Conservation (phyloP, 331 rosid species). For the Stylosanthes scabra region DNA sequence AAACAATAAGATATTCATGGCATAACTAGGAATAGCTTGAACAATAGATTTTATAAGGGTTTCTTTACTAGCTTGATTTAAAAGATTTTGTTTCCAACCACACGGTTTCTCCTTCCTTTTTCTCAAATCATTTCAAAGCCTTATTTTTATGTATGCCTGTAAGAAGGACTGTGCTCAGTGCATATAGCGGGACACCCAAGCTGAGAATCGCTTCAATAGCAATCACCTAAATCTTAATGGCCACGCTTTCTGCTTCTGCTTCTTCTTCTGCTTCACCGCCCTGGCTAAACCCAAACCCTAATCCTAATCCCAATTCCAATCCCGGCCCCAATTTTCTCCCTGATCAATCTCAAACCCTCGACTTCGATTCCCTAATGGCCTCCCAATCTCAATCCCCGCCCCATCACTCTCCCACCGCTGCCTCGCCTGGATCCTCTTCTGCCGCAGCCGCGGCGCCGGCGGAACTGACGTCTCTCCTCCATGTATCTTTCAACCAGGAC, state of each 20-base stretch:
- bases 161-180: not conserved
- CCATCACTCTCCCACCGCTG: not conserved
- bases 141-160: no score
- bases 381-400: slow-evolving; percentile 32
- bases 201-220: slow-evolving; percentile 13
- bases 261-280: slow-evolving; percentile 58
- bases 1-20: no score
- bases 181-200: slow-evolving; percentile 27
- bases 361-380: slow-evolving; percentile 53
- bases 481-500: slow-evolving; percentile 77
- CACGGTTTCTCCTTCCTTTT: no score
- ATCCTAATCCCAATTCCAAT: slow-evolving; percentile 51
- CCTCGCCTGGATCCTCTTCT: slow-evolving; percentile 35
- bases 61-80: no score
- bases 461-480: slow-evolving; percentile 52
- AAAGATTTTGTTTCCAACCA: no score
- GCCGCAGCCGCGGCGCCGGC: not conserved
- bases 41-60: no score
- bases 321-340: slow-evolving; percentile 39
- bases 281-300: slow-evolving; percentile 49
- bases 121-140: no score
- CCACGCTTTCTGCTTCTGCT: slow-evolving; percentile 57
- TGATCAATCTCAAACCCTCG: slow-evolving; percentile 54
- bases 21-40: no score
- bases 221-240: slow-evolving; percentile 48